Percentiles rank a stretch among this genome's conserved stretches.
These are phyloP conservation scores for Xenoacremonium recifei DNA, from an alignment of 2,329 filamentous ascomycete genomes.

Conservation along the genomic window DNA sequence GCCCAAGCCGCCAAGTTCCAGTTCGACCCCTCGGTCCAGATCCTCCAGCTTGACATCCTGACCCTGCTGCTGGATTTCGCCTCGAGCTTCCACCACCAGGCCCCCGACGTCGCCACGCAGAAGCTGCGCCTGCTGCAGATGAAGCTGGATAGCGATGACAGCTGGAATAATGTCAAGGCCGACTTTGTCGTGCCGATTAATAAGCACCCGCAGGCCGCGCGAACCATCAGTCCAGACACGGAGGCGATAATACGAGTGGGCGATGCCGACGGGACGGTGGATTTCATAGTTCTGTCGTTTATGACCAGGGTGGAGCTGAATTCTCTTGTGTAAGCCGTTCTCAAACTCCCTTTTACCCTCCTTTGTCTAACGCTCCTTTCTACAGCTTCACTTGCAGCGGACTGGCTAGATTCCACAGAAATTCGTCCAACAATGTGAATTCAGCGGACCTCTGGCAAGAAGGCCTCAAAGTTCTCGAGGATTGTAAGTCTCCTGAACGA, in stretches of 20 bases:
- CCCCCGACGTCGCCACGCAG: conserved; percentile 51
- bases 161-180: conserved; percentile 46
- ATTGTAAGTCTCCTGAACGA: conserved; percentile 37
- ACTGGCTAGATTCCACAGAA: conserved; percentile 43
- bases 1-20: conserved; percentile 73
- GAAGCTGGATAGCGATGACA: conserved; percentile 56
- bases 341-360: neutral
- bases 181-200: conserved; percentile 57
- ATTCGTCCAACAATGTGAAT: conserved; percentile 30
- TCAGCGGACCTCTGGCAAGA: conserved; percentile 42
- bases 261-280: conserved; percentile 40
- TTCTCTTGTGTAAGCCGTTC: conserved; percentile 48
- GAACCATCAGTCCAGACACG: conserved; percentile 58
- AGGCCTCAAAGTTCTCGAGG: conserved; percentile 44
- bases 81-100: conserved; percentile 65
- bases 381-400: conserved; percentile 55
- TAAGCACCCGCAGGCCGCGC: conserved; percentile 45
- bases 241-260: conserved; percentile 51
- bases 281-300: conserved; percentile 60
- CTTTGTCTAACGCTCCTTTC: conserved; percentile 16
- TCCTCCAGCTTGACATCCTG: conserved; percentile 66
- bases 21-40: conserved; percentile 56
- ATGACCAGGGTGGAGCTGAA: conserved; percentile 60
- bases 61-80: conserved; percentile 68
- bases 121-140: conserved; percentile 64